Conservation (phyloP, 306 rosid species). For the Sphenostylis stenocarpa region DNA sequence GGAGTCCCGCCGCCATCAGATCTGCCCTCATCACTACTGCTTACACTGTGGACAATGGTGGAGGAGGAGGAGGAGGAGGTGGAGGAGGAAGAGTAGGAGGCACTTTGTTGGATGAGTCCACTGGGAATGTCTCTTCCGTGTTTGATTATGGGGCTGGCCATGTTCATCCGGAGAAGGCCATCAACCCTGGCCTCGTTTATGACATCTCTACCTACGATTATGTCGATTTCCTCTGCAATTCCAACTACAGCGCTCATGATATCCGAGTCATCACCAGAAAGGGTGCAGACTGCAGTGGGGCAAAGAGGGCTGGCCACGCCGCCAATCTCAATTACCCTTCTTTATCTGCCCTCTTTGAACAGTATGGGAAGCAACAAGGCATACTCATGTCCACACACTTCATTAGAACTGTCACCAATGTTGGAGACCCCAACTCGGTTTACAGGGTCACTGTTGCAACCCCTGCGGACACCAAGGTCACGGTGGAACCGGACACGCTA, state of each 20-base stretch:
- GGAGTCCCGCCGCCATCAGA: constrained; percentile 81
- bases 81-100: constrained; percentile 15
- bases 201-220: constrained; percentile 61
- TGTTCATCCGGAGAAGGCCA: constrained; percentile 77
- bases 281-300: constrained; percentile 67
- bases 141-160: constrained; percentile 84
- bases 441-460: constrained; percentile 53
- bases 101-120: constrained; percentile 74
- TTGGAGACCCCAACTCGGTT: constrained; percentile 57
- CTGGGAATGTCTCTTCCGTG: constrained; percentile 63
- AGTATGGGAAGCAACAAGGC: constrained; percentile 59
- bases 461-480: constrained; percentile 44
- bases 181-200: constrained; percentile 78
- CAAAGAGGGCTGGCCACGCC: constrained; percentile 65
- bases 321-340: constrained; percentile 79
- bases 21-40: constrained; percentile 88
- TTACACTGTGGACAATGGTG: constrained; percentile 61
- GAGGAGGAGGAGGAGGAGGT: not conserved
- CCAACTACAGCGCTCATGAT: constrained; percentile 62
- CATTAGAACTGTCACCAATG: constrained; percentile 74
- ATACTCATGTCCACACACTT: constrained; percentile 64
- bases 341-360: constrained; percentile 63
- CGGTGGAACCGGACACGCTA: constrained; percentile 63
- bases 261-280: constrained; percentile 61
- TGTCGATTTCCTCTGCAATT: constrained; percentile 80